Evolutionary conservation across 2,329 filamentous ascomycete species (phyloP).

Genomic region (Hypoxylon sp.): DNA sequence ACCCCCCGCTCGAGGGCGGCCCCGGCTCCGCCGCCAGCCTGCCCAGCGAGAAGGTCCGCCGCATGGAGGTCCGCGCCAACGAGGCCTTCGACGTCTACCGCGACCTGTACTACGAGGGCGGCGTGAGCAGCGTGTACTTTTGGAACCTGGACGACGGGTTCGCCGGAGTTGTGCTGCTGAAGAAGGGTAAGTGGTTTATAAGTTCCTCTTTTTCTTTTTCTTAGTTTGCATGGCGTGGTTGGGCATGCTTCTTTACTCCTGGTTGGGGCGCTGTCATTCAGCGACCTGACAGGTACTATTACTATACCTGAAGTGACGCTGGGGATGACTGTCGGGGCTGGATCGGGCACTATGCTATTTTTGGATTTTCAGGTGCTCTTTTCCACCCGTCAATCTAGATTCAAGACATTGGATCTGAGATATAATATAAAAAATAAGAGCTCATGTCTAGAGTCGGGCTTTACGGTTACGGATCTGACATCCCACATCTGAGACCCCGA

Average conservation of each 20-base stretch:
- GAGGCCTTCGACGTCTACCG: slow-evolving; percentile 97
- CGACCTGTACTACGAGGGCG: slow-evolving; percentile 96
- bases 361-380: slow-evolving; percentile 3
- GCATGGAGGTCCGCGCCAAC: slow-evolving; percentile 94
- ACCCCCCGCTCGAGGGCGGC: slow-evolving; percentile 79
- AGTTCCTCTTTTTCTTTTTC: background rate
- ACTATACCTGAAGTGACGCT: slow-evolving; percentile 4
- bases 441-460: slow-evolving; percentile 22
- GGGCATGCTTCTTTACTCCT: background rate
- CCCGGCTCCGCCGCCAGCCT: slow-evolving; percentile 82
- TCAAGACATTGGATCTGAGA: slow-evolving; percentile 31
- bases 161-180: slow-evolving; percentile 92
- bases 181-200: slow-evolving; percentile 77
- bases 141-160: slow-evolving; percentile 99
- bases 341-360: slow-evolving; percentile 13
- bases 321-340: slow-evolving; percentile 14
- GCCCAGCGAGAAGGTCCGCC: slow-evolving; percentile 89
- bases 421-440: slow-evolving; percentile 11
- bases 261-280: background rate
- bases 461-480: slow-evolving; percentile 41
- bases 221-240: background rate
- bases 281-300: background rate
- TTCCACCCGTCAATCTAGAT: slow-evolving; percentile 10
- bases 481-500: slow-evolving; percentile 40
- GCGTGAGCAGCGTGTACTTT: slow-evolving; percentile 95